Conservation (phyloP, 495 filamentous ascomycete genomes). For the Penicillium pancosmium region DNA sequence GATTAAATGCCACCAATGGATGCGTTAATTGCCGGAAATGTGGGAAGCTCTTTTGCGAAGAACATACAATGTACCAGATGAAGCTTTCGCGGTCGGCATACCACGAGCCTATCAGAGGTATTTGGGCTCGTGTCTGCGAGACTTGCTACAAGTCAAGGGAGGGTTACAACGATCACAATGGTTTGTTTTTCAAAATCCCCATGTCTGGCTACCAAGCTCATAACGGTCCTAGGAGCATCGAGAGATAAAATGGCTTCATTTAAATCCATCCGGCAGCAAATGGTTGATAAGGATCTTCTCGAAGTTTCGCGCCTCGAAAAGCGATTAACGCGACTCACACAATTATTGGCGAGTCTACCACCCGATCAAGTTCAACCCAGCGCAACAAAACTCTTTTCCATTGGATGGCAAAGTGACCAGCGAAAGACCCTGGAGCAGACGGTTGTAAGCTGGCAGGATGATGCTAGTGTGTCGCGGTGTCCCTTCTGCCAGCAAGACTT, state of each 20-base stretch:
- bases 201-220: conserved; percentile 16
- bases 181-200: conserved; percentile 26
- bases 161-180: conserved; percentile 90
- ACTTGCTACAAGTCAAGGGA: conserved; percentile 96
- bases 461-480: conserved; percentile 75
- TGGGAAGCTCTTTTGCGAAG: conserved; percentile 91
- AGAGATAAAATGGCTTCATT: conserved; percentile 75
- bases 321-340: conserved; percentile 85
- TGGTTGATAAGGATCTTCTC: conserved; percentile 78
- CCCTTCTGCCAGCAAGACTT: conserved; percentile 97
- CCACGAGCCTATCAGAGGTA: conserved; percentile 88
- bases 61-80: conserved; percentile 99
- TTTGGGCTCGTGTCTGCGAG: conserved; percentile 95
- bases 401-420: conserved; percentile 63
- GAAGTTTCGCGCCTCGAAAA: conserved; percentile 91
- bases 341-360: conserved; percentile 73
- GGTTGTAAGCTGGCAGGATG: conserved; percentile 93
- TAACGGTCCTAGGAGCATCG: conserved; percentile 47
- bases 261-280: conserved; percentile 65
- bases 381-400: conserved; percentile 57
- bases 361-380: conserved; percentile 55
- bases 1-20: conserved; percentile 75
- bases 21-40: conserved; percentile 92
- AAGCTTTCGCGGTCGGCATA: conserved; percentile 87
- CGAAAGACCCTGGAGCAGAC: conserved; percentile 85